A percentile compares a stretch with the other conserved stretches of the same genome.
These are phyloP conservation scores for Jamesozyma rosinii DNA, from an alignment of 805 yeast species.

Conservation along the genomic window DNA sequence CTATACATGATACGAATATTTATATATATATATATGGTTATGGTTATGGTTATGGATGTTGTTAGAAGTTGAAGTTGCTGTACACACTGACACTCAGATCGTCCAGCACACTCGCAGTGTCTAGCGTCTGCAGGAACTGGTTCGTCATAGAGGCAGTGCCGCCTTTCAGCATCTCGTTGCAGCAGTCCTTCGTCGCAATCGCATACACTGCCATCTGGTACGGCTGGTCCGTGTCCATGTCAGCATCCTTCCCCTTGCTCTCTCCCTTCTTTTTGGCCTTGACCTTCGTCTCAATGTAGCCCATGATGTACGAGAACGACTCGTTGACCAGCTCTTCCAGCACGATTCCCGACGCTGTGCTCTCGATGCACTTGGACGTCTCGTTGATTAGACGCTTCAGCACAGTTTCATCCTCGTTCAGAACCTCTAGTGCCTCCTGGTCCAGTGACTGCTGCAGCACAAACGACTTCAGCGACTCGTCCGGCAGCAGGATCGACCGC, in stretches of 20 bases:
- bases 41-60: too few species aligned
- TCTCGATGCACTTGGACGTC: conserved; percentile 35
- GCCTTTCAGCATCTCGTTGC: conserved; percentile 20
- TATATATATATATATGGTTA: too few species aligned
- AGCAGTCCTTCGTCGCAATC: conserved; percentile 25
- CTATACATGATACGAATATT: too few species aligned
- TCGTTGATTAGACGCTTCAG: conserved; percentile 36
- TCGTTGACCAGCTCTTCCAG: conserved; percentile 25
- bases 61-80: conserved; percentile 50
- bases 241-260: neutral
- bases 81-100: conserved; percentile 87
- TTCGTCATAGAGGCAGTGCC: conserved; percentile 12
- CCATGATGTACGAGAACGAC: conserved; percentile 24
- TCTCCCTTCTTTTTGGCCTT: conserved; percentile 11
- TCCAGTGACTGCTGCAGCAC: conserved; percentile 48
- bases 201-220: conserved; percentile 25
- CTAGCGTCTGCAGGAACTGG: conserved; percentile 17
- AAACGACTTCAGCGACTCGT: conserved; percentile 38
- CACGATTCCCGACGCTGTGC: conserved; percentile 21
- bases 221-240: too few species aligned
- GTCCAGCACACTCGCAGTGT: conserved; percentile 45
- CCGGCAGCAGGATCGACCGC: conserved; percentile 39
- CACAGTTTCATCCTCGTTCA: conserved; percentile 24
- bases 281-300: conserved; percentile 15
- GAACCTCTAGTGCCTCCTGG: conserved; percentile 29